phyloP scores from a whole-genome alignment of 108 stramenopile genomes.

The Pseudonitzschia multistriata region DNA sequence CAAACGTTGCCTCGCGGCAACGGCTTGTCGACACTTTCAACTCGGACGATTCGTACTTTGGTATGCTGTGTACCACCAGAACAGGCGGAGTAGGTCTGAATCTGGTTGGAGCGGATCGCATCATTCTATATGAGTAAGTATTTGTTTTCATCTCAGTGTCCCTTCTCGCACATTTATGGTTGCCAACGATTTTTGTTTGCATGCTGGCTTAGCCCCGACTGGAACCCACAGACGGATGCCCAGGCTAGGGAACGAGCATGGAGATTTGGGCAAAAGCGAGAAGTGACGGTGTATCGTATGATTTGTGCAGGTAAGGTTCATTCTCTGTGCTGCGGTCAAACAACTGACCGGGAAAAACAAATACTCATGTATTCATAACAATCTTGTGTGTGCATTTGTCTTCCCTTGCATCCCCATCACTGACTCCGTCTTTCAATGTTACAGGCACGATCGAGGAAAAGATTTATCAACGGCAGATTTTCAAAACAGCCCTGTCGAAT shows the following conservation, averaged over 20 bases:
- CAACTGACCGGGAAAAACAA: background rate
- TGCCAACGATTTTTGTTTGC: background rate
- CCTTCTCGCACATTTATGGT: slow-evolving; percentile 59
- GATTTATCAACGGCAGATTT: slow-evolving; percentile 98
- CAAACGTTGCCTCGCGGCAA: slow-evolving; percentile 85
- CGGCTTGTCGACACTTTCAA: slow-evolving; percentile 92
- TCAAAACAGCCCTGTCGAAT: slow-evolving; percentile 94
- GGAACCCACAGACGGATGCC: slow-evolving; percentile 91
- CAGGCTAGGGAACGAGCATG: slow-evolving; percentile 94
- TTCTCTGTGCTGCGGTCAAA: background rate
- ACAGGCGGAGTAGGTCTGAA: slow-evolving; percentile 96
- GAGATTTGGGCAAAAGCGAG: slow-evolving; percentile 92
- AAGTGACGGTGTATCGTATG: slow-evolving; percentile 94
- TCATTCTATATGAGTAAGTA: slow-evolving; percentile 61
- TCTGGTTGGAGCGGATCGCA: slow-evolving; percentile 70
- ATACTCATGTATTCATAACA: background rate
- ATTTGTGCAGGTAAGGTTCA: slow-evolving; percentile 69
- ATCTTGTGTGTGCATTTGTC: background rate
- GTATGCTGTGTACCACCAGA: slow-evolving; percentile 93
- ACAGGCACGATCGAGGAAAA: slow-evolving; percentile 91
- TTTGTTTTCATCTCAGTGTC: background rate
- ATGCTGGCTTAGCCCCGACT: slow-evolving; percentile 85
- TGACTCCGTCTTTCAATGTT: background rate
- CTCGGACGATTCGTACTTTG: slow-evolving; percentile 70
- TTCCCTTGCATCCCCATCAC: background rate